Evolutionary conservation across 1,284 basidiomycete genomes (phyloP).

Genomic region (Ceratobasidium sp.): DNA sequence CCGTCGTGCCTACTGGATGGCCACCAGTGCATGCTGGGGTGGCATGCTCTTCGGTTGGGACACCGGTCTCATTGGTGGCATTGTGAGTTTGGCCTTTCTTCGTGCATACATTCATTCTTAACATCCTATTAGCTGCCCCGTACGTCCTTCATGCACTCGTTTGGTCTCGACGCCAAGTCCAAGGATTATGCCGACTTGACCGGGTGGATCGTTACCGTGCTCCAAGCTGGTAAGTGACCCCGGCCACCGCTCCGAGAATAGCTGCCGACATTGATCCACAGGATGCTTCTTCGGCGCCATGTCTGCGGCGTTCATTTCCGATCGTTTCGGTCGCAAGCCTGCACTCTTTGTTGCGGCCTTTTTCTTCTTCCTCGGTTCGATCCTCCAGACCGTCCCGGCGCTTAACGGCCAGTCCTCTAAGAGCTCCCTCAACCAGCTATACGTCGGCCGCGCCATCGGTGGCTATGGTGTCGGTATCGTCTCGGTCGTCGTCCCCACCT

Average conservation of each 20-base stretch:
- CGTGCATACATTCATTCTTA: background rate
- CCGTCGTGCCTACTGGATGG: slow-evolving; percentile 35
- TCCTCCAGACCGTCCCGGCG: slow-evolving; percentile 45
- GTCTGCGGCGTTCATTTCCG: slow-evolving; percentile 45
- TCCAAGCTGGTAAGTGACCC: slow-evolving; percentile 43
- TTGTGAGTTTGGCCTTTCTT: slow-evolving; percentile 27
- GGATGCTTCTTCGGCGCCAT: slow-evolving; percentile 46
- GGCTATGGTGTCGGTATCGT: slow-evolving; percentile 42
- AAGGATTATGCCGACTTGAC: slow-evolving; percentile 41
- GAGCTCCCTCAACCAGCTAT: slow-evolving; percentile 44
- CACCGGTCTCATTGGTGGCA: slow-evolving; percentile 42
- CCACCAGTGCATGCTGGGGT: slow-evolving; percentile 38
- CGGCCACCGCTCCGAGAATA: slow-evolving; percentile 9
- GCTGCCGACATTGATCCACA: slow-evolving; percentile 9
- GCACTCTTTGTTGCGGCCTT: slow-evolving; percentile 45
- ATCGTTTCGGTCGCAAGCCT: slow-evolving; percentile 44
- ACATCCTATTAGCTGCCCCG: slow-evolving; percentile 34
- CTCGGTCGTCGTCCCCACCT: slow-evolving; percentile 41
- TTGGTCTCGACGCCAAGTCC: slow-evolving; percentile 39
- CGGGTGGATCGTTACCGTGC: slow-evolving; percentile 46
- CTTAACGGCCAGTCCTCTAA: slow-evolving; percentile 42
- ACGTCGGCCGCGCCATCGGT: slow-evolving; percentile 44
- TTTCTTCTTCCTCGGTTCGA: slow-evolving; percentile 46
- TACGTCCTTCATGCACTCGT: slow-evolving; percentile 41
- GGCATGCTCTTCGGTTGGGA: slow-evolving; percentile 42